These are phyloP conservation scores for Piper betle DNA, from an alignment of 164 flowering plant genomes.

Conservation along the genomic window DNA sequence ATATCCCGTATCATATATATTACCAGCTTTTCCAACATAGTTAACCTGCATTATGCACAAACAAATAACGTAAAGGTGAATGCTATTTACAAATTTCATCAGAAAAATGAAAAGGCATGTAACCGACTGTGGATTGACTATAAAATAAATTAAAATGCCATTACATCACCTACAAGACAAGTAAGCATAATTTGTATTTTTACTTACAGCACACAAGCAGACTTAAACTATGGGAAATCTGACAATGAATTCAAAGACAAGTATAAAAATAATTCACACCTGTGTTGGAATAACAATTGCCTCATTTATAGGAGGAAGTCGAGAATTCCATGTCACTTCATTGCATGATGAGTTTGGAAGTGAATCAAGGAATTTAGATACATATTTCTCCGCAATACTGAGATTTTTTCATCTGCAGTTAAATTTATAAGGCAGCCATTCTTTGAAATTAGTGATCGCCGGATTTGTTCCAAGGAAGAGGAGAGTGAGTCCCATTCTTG, in stretches of 20 bases:
- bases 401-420: conserved; percentile 85
- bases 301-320: conserved; percentile 60
- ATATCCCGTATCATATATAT: conserved; percentile 75
- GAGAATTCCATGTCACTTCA: conserved; percentile 41
- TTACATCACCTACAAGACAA: not conserved
- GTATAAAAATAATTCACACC: conserved; percentile 24
- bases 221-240: not conserved
- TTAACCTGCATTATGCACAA: conserved; percentile 48
- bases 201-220: not conserved
- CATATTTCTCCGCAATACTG: conserved; percentile 45
- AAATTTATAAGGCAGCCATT: conserved; percentile 71
- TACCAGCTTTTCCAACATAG: conserved; percentile 96
- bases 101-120: not conserved
- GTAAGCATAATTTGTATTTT: not conserved
- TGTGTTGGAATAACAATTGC: conserved; percentile 94
- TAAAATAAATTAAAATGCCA: not conserved
- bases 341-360: conserved; percentile 44
- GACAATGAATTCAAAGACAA: not conserved
- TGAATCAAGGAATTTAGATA: conserved; percentile 72
- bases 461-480: conserved; percentile 87
- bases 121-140: not conserved
- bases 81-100: no score
- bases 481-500: conserved; percentile 78
- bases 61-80: not conserved
- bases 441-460: conserved; percentile 61